A percentile compares a stretch with the other conserved stretches of the same genome.
phyloP scores from a whole-genome alignment of 768 basidiomycete genomes.

The Tephrocybe rancida region DNA sequence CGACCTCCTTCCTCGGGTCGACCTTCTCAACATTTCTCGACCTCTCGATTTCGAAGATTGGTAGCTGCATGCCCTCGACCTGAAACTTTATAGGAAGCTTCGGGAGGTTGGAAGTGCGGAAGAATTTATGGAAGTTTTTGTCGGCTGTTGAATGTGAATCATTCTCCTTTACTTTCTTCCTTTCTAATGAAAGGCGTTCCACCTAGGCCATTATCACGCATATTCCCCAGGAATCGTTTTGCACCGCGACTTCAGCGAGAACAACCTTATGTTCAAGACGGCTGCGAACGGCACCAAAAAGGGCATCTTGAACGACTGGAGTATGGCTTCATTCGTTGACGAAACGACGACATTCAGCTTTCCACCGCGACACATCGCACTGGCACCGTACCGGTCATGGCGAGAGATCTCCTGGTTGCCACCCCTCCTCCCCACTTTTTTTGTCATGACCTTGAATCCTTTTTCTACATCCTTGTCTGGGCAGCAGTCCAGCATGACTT shows the following conservation, averaged over 20 bases:
- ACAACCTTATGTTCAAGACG: conserved; percentile 30
- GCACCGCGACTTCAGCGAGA: conserved; percentile 32
- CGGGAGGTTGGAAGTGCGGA: conserved; percentile 20
- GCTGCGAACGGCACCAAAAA: not conserved
- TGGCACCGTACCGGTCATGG: conserved; percentile 32
- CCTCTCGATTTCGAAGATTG: too few species aligned
- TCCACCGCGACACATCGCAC: conserved; percentile 16
- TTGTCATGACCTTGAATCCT: conserved; percentile 29
- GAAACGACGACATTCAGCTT: too few species aligned
- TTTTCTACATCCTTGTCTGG: conserved; percentile 27
- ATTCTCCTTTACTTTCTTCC: not conserved
- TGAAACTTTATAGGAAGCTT: conserved; percentile 21
- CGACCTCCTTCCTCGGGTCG: too few species aligned
- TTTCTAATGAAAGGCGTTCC: conserved; percentile 13
- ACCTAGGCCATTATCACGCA: not conserved
- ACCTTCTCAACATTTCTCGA: too few species aligned
- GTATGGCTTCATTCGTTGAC: too few species aligned
- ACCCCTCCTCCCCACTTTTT: conserved; percentile 21
- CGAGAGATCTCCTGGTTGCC: conserved; percentile 23
- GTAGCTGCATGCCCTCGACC: conserved; percentile 6
- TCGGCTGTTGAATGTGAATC: conserved; percentile 34
- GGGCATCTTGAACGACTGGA: conserved; percentile 31
- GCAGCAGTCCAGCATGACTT: conserved; percentile 22
- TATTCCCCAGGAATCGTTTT: conserved; percentile 18
- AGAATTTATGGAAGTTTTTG: conserved; percentile 27